These are phyloP conservation scores for Crucihimalaya himalaica DNA, from an alignment of 345 rosid genomes.

Conservation along the genomic window DNA sequence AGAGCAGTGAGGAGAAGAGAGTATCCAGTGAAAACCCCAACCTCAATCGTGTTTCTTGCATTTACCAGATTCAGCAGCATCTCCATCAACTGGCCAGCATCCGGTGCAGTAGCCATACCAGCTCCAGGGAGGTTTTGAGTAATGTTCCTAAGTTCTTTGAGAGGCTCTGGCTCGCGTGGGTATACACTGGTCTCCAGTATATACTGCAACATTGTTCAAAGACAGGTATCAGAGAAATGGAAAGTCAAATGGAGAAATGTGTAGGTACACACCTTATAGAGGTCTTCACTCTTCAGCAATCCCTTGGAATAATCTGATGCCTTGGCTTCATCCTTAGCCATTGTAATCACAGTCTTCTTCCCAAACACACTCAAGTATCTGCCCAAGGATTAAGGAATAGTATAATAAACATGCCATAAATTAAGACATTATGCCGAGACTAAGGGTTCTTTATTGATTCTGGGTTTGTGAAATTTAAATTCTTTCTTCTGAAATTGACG, in stretches of 20 bases:
- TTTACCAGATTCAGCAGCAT: constrained; percentile 58
- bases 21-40: constrained; percentile 84
- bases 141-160: constrained; percentile 62
- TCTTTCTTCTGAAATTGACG: background rate
- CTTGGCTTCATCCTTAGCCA: constrained; percentile 38
- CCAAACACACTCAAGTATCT: constrained; percentile 16
- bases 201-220: constrained; percentile 47
- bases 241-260: background rate
- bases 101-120: constrained; percentile 63
- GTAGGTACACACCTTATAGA: constrained; percentile 48
- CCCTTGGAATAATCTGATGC: constrained; percentile 36
- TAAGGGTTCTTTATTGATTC: background rate
- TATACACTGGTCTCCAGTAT: constrained; percentile 65
- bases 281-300: constrained; percentile 51
- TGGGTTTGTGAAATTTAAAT: constrained; percentile 3
- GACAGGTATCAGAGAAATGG: background rate
- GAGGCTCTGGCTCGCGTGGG: constrained; percentile 64
- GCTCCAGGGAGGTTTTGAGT: constrained; percentile 58
- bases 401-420: background rate
- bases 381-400: background rate
- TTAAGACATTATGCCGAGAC: background rate
- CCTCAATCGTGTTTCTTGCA: constrained; percentile 65
- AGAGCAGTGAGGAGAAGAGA: constrained; percentile 89
- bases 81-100: constrained; percentile 68
- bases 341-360: constrained; percentile 13